Base-by-base conservation (phyloP, 768 basidiomycete species). In the Nidularia sp. region DNA sequence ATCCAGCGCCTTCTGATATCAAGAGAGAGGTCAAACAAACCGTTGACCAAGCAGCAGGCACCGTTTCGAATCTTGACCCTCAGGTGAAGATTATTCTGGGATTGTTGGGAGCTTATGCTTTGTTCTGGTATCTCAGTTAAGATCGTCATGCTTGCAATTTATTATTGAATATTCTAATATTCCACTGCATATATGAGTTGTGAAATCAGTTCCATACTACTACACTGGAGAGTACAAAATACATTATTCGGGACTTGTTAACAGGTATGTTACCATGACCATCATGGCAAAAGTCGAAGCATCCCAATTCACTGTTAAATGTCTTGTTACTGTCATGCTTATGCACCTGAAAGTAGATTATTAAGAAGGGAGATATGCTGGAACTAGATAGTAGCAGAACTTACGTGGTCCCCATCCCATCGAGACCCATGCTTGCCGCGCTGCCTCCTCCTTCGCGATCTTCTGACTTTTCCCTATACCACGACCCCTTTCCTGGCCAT, bases 371-470 rank as follows among this genome's bases (percentile, higher is more conserved):
- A 39, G 8, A 39, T 8, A 39, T 8, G 36, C 8, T 39, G 9
- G 9, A 9, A 39, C 34, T 9, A 34, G n/a, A n/a, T 43, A 51
- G 12, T 34, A 53, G 34, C 35, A 31, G 9, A 45, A 60, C 61
- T 59, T 58, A 55, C 57, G 49, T 53, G 54, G 52, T 60, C 72
- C 73, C 82, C 83, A 85, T 49, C 79, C 77, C 74, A 85, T 70
- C 2, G 67, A 53, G 8, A 60, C 60, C 67, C 74, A 83, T 45
- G 85, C 84, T 50, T 77, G 69, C 36, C 77, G 75, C 33, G 83
- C 84, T n/a, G 85, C 85, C 55, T 82, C 79, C 66, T 86, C 83
- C 56, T 85, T 86, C 6, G 85, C 85, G n/a, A 66, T 45, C 56
- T 86, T 87, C 63, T 85, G 83, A 52, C 73, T 86, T 53, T 78